phyloP scores from a whole-genome alignment of 2,329 filamentous ascomycete species.

The Calonectria pteridis region DNA sequence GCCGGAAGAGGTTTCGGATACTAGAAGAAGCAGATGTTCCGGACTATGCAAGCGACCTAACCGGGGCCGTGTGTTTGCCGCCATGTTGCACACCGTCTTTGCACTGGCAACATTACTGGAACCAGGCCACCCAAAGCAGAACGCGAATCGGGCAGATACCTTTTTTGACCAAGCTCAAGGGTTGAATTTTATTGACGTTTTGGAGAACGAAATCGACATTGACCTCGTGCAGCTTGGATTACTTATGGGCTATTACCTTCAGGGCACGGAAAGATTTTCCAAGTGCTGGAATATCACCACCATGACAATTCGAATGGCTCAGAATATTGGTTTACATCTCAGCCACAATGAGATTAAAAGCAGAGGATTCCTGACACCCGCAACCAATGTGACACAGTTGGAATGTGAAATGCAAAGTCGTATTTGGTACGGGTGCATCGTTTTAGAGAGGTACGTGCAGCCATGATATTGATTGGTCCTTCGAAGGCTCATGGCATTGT shows the following conservation, averaged over 20 bases:
- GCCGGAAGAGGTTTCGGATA: not conserved
- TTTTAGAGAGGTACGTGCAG: not conserved
- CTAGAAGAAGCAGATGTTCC: not conserved
- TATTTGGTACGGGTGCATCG: not conserved
- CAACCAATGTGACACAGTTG: not conserved
- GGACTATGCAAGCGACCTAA: not conserved
- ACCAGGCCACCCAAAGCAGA: not conserved
- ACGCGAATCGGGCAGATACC: not conserved
- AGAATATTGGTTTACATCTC: not conserved
- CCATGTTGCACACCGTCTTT: not conserved
- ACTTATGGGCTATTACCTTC: not conserved
- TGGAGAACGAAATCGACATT: not conserved
- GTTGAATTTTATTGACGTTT: not conserved
- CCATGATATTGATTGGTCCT: not conserved
- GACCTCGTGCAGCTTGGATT: not conserved
- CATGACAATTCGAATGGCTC: not conserved
- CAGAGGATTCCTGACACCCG: not conserved
- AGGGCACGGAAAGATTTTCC: not conserved
- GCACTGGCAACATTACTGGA: not conserved
- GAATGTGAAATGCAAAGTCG: not conserved
- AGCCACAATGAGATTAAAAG: not conserved
- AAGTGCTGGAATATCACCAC: not conserved
- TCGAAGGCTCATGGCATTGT: not conserved
- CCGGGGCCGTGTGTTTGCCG: not conserved
- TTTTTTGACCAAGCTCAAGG: not conserved